A percentile compares a stretch with the other conserved stretches of the same genome.
Evolutionary conservation across 116 monocot species (phyloP).

Genomic region (Dioscorea cayenensis): DNA sequence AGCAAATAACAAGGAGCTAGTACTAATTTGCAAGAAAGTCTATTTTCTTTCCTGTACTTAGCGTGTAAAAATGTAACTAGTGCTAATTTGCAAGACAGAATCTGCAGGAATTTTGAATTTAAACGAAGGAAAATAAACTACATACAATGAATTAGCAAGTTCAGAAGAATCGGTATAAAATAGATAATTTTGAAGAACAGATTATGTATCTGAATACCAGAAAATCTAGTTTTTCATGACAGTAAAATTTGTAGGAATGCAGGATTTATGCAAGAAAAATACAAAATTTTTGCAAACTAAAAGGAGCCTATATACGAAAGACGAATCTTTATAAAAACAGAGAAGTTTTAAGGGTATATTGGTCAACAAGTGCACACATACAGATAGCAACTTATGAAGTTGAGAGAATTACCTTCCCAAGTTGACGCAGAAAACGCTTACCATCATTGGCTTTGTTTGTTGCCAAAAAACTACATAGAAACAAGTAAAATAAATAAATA

Average conservation of each 20-base stretch:
- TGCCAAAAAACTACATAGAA: slow-evolving; percentile 51
- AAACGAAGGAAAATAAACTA: too few relatives aligned
- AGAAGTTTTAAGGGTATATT: too few relatives aligned
- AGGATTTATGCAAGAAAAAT: too few relatives aligned
- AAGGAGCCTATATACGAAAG: neutral
- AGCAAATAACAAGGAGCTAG: too few relatives aligned
- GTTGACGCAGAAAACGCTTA: slow-evolving; percentile 59
- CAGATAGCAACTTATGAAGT: too few relatives aligned
- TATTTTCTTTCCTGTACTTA: too few relatives aligned
- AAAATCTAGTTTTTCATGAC: too few relatives aligned
- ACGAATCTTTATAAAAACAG: neutral
- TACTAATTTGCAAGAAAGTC: neutral
- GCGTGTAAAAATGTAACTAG: too few relatives aligned
- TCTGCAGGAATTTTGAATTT: too few relatives aligned
- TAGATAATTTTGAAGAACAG: neutral
- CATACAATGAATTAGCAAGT: neutral
- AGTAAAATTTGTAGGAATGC: too few relatives aligned
- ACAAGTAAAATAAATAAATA: neutral
- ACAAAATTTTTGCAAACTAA: neutral
- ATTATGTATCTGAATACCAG: too few relatives aligned
- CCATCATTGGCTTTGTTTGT: slow-evolving; percentile 55
- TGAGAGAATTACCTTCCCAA: slow-evolving; percentile 56
- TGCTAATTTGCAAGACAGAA: too few relatives aligned
- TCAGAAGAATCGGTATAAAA: neutral
- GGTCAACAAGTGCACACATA: neutral